These are phyloP conservation scores for Hirsutella minnesotensis DNA, from an alignment of 2,329 filamentous ascomycete genomes.

Conservation along the genomic window DNA sequence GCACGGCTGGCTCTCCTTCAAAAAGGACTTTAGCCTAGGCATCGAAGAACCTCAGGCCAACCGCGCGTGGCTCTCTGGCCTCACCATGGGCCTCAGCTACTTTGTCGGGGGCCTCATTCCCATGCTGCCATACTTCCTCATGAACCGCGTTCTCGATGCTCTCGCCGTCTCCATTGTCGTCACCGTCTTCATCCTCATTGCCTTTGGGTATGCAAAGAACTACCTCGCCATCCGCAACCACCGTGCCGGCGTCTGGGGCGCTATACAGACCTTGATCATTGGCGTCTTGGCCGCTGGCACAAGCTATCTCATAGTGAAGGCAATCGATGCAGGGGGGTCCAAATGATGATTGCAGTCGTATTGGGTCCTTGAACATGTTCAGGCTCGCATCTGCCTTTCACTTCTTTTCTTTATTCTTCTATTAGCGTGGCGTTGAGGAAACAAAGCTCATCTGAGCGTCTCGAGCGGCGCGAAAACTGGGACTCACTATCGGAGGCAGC, in stretches of 20 bases:
- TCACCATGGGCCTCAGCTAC: slow-evolving; percentile 58
- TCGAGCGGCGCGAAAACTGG: no score
- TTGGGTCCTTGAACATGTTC: not conserved
- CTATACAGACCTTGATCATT: slow-evolving; percentile 51
- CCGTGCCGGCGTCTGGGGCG: slow-evolving; percentile 43
- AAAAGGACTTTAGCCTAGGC: slow-evolving; percentile 47
- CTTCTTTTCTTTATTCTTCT: no score
- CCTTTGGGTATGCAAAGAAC: slow-evolving; percentile 56
- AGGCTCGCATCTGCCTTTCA: not conserved
- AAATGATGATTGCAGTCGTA: not conserved
- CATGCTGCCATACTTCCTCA: slow-evolving; percentile 57
- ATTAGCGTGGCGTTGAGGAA: no score
- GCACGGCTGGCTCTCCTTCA: slow-evolving; percentile 41
- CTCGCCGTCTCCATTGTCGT: slow-evolving; percentile 48
- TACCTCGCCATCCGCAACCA: slow-evolving; percentile 38
- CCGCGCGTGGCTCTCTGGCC: slow-evolving; percentile 41
- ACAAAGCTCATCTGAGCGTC: no score
- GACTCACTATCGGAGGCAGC: no score
- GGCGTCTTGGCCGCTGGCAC: slow-evolving; percentile 55
- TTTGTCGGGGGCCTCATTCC: slow-evolving; percentile 61
- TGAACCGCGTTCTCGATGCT: slow-evolving; percentile 30
- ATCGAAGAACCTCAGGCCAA: slow-evolving; percentile 31
- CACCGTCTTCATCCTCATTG: slow-evolving; percentile 47
- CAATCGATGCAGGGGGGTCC: slow-evolving; percentile 29
- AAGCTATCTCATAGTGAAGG: slow-evolving; percentile 49